phyloP scores from a whole-genome alignment of 257 asterid genomes.

The Asclepias syriaca region DNA sequence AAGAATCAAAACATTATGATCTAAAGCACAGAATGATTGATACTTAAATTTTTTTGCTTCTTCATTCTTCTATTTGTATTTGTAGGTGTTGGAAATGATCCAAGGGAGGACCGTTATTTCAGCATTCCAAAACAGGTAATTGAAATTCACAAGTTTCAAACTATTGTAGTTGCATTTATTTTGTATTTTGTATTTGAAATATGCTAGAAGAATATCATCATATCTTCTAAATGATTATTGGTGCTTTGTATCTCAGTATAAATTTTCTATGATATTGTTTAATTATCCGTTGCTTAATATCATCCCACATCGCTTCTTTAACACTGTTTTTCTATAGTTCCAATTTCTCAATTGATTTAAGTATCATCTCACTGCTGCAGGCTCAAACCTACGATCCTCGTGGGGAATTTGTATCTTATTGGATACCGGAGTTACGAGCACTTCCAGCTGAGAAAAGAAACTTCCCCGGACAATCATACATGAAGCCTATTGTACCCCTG shows the following conservation, averaged over 20 bases:
- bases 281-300: not conserved
- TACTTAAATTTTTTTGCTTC: not conserved
- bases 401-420: slow-evolving; percentile 75
- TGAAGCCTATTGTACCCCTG: slow-evolving; percentile 64
- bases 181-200: not conserved
- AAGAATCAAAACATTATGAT: not conserved
- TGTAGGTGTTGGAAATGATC: slow-evolving; percentile 91
- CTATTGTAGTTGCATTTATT: not conserved
- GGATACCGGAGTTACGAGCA: slow-evolving; percentile 66
- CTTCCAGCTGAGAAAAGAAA: slow-evolving; percentile 69
- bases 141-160: not conserved
- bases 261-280: too few relatives aligned
- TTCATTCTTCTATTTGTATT: slow-evolving; percentile 17
- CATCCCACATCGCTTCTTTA: not conserved
- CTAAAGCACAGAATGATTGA: not conserved
- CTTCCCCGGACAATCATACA: slow-evolving; percentile 59
- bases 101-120: slow-evolving; percentile 94
- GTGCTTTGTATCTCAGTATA: not conserved
- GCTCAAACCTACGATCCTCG: slow-evolving; percentile 88
- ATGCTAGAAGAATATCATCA: not conserved
- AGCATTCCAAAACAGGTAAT: slow-evolving; percentile 93
- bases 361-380: slow-evolving; percentile 26
- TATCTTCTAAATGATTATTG: not conserved
- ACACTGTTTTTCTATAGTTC: not conserved
- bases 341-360: not conserved